These are phyloP conservation scores for Anisodus acutangulus DNA, from an alignment of 257 asterid species.

Conservation along the genomic window DNA sequence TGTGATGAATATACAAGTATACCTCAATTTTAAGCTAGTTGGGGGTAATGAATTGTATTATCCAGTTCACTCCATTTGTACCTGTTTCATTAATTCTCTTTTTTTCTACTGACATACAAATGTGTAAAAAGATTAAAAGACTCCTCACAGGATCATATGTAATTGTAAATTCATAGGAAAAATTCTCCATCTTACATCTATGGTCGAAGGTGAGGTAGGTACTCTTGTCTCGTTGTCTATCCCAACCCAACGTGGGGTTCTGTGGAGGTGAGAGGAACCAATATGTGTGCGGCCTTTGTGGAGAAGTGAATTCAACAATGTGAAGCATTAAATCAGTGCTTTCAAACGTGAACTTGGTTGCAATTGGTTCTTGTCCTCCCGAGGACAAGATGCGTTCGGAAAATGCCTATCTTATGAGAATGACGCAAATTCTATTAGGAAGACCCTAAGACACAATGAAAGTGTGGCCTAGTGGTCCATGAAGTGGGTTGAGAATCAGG, in stretches of 20 bases:
- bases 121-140: background rate
- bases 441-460: background rate
- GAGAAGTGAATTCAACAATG: background rate
- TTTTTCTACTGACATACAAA: background rate
- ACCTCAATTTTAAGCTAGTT: background rate
- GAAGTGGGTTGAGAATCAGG: no score
- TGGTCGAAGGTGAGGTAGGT: background rate
- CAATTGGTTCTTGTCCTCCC: background rate
- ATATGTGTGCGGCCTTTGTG: background rate
- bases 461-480: no score
- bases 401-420: background rate
- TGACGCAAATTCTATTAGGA: background rate
- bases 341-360: background rate
- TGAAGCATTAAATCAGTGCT: background rate
- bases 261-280: background rate
- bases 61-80: background rate
- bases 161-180: background rate
- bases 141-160: background rate
- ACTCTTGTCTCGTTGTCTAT: background rate
- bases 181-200: background rate
- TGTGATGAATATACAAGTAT: background rate
- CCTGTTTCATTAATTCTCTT: background rate
- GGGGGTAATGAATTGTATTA: background rate
- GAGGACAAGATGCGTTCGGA: background rate
- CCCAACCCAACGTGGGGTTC: background rate